These are phyloP conservation scores for Mollisia scopiformis DNA, from an alignment of 2,329 filamentous ascomycete genomes.

Conservation along the genomic window DNA sequence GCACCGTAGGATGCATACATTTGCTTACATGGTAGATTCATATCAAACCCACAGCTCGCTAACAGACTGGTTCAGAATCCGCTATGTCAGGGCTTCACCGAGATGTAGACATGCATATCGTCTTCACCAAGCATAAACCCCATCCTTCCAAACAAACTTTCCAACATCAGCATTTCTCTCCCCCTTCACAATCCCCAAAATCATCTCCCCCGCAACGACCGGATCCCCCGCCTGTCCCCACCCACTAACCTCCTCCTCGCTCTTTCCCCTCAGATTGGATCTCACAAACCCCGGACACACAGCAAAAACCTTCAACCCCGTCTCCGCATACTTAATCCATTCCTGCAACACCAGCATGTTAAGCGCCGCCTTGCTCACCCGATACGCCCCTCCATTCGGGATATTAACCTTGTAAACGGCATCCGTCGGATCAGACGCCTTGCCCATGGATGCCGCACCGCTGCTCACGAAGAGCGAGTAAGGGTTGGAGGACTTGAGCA, in stretches of 20 bases:
- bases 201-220: conserved; percentile 39
- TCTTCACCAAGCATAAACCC: conserved; percentile 25
- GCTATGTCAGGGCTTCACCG: too few species aligned
- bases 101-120: too few species aligned
- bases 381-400: conserved; percentile 11
- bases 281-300: conserved; percentile 22
- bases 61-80: too few species aligned
- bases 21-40: too few species aligned
- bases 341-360: conserved; percentile 19
- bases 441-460: conserved; percentile 32
- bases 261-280: conserved; percentile 14
- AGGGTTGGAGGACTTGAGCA: conserved; percentile 2
- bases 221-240: too few species aligned
- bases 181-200: conserved; percentile 19
- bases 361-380: conserved; percentile 15
- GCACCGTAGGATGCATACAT: too few species aligned
- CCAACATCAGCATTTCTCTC: conserved; percentile 23
- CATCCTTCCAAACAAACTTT: conserved; percentile 18
- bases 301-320: conserved; percentile 19
- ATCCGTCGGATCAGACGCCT: conserved; percentile 16
- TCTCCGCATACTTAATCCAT: conserved; percentile 1
- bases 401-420: conserved; percentile 9
- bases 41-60: too few species aligned
- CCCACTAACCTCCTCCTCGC: conserved; percentile 10
- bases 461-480: conserved; percentile 23